Evolutionary conservation across 495 filamentous ascomycete species (phyloP).

Genomic region (Pseudevernia furfuracea): DNA sequence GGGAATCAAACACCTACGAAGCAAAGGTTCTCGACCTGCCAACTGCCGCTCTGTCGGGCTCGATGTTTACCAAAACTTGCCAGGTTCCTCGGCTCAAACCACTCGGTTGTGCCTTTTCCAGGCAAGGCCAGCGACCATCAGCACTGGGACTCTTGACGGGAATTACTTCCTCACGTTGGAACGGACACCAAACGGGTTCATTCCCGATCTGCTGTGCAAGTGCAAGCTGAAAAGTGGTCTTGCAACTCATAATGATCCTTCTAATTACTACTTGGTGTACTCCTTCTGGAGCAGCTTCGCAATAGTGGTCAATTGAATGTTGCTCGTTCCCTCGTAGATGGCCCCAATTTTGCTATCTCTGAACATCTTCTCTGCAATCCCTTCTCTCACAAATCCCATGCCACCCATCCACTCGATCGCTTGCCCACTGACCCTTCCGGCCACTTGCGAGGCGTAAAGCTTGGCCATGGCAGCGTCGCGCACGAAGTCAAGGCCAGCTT

Average conservation of each 20-base stretch:
- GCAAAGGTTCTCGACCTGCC: neutral
- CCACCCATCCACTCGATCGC: conserved; percentile 99
- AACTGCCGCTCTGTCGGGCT: neutral
- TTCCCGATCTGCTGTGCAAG: neutral
- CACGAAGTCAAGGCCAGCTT: conserved; percentile 91
- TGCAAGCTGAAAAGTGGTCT: neutral
- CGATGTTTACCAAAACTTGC: neutral
- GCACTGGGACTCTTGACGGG: neutral
- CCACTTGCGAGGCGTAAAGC: conserved; percentile 88
- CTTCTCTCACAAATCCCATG: conserved; percentile 94
- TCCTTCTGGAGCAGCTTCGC: conserved; percentile 87
- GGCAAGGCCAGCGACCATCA: neutral
- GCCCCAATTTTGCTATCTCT: conserved; percentile 97
- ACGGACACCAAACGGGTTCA: neutral
- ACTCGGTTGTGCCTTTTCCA: neutral
- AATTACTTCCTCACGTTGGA: neutral
- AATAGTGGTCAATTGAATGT: conserved; percentile 84
- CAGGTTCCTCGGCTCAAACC: neutral
- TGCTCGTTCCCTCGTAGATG: conserved; percentile 94
- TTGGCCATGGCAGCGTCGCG: conserved; percentile 97
- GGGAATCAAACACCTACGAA: neutral
- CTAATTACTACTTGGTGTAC: conserved; percentile 52
- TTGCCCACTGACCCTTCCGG: conserved; percentile 72
- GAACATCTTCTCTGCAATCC: conserved; percentile 96
- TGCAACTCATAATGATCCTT: neutral